These are phyloP conservation scores for Podila minutissima DNA, from an alignment of 192 early-diverging fungal genomes.

Conservation along the genomic window DNA sequence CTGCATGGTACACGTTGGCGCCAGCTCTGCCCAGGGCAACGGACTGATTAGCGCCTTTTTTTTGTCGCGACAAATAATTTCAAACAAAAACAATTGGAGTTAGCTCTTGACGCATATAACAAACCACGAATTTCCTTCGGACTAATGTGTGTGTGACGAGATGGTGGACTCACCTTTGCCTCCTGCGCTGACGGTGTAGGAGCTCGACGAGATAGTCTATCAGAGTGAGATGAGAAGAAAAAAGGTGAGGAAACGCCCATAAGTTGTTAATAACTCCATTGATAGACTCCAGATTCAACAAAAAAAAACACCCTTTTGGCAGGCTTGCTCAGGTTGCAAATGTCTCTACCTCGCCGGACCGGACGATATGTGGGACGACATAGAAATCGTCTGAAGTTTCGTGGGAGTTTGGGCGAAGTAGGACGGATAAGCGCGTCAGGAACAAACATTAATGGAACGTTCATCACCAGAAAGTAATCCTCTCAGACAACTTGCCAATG, in stretches of 20 bases:
- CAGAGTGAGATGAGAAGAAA: too few relatives aligned
- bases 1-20: conserved; percentile 74
- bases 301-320: conserved; percentile 7
- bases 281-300: conserved; percentile 1
- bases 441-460: neutral
- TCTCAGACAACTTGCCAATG: conserved; percentile 50
- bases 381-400: conserved; percentile 72
- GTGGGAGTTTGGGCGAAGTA: neutral
- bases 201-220: conserved; percentile 54
- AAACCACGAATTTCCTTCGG: neutral
- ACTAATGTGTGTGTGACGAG: neutral
- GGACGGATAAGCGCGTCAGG: neutral
- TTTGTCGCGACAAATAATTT: neutral
- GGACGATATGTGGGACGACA: conserved; percentile 75
- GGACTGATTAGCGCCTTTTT: conserved; percentile 85
- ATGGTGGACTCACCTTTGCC: conserved; percentile 67
- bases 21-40: conserved; percentile 85
- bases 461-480: neutral
- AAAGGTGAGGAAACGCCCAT: too few relatives aligned
- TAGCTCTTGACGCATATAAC: too few relatives aligned
- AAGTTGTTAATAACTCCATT: neutral
- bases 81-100: neutral
- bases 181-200: conserved; percentile 66
- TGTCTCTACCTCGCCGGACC: conserved; percentile 58
- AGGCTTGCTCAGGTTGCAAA: conserved; percentile 5